Evolutionary conservation across 1,284 basidiomycete species (phyloP), one percentile per base, ranked within the genome.

Genomic region (Puccinia horiana): DNA sequence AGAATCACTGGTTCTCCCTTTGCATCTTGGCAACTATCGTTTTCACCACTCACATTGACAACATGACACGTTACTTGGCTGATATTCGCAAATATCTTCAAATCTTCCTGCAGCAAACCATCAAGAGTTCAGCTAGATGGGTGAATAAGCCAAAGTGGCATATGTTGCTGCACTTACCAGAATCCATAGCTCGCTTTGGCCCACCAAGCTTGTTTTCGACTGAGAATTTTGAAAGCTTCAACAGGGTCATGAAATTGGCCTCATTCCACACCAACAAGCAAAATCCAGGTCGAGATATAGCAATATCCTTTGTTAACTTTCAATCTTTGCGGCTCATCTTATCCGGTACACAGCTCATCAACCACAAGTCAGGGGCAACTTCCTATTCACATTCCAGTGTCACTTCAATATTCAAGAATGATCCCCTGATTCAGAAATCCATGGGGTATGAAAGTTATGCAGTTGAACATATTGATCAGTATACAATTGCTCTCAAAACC

Each of bases 111-210:
- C 26, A 85, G 0, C 83, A 83, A 5, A 86, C 86, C 0, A 85
- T 85, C 0, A 72, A 47, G 0, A 87, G 85, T 85, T 86, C 85
- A 0, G 75, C 76, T 4, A 84, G 82, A 0, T 88, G 87, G 88
- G 87, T 88, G 79, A 88, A 88, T 80, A 88, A 89, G 80, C 86
- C 87, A 0, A 89, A 89, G 78, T 88, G 85, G 47, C 85, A 86
- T 54, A 78, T 86, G 11, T 4, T 86, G 2, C 61, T 84, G 0
- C 85, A 86, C 35, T 76, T 86, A 8, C 69, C 79, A 14, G 69
- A 70, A 1, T 84, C 85, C 32, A 77, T 86, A 8, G 9, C 16
- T 12, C 14, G 26, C 0, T 77, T 49, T 77, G 61, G 76, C 5
- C 76, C 61, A 8, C 35, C 76, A 4, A 47, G 58, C 11, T 37